Conservation (phyloP, 345 rosid genomes). For the Eucalyptus albens region DNA sequence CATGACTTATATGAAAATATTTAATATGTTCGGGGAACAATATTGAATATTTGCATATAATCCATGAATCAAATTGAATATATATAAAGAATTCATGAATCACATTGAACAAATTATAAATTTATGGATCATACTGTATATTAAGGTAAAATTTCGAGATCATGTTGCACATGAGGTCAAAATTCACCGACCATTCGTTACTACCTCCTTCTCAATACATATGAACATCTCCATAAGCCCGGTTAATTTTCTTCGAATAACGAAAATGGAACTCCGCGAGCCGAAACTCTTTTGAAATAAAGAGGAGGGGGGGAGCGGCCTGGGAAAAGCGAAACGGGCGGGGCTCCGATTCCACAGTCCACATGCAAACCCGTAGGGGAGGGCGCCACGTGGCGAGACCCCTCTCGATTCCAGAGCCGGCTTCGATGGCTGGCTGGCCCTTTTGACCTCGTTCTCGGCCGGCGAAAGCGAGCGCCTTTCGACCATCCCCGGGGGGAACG, state of each 20-base stretch:
- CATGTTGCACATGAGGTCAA: accelerated
- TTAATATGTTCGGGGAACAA: accelerated
- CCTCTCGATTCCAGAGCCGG: slow-evolving; percentile 2
- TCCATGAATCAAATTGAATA: accelerated
- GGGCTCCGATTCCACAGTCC: background rate
- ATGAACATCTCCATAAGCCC: background rate
- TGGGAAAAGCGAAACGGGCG: background rate
- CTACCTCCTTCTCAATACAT: background rate
- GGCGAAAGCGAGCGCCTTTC: background rate
- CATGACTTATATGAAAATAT: accelerated
- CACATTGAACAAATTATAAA: accelerated
- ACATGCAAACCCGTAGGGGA: background rate
- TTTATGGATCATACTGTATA: accelerated
- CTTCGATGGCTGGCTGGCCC: background rate
- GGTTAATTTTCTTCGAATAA: background rate
- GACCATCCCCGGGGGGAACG: background rate
- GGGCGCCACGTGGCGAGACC: background rate
- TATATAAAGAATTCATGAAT: accelerated
- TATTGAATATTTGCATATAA: background rate
- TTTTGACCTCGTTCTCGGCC: slow-evolving; percentile 7
- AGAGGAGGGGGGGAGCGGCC: background rate
- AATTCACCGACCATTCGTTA: too few relatives aligned
- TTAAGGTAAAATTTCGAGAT: accelerated
- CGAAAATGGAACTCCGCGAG: background rate
- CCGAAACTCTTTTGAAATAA: background rate